These are phyloP conservation scores for Pichia sp. DNA, from an alignment of 1,139 yeast species.

Conservation along the genomic window DNA sequence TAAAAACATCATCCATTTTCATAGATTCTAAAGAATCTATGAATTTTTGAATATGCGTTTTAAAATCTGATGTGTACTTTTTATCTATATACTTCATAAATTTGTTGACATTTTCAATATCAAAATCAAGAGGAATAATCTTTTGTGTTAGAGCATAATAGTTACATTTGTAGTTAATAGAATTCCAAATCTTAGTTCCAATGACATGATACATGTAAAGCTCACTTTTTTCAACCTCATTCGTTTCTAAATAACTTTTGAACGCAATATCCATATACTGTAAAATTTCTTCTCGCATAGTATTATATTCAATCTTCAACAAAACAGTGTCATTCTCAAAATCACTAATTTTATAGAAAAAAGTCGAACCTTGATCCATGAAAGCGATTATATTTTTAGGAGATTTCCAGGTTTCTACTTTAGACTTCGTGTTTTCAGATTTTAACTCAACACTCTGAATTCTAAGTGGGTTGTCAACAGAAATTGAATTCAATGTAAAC, in stretches of 20 bases:
- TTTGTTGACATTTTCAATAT: constrained; percentile 11
- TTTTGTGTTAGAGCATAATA: constrained; percentile 33
- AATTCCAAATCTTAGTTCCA: constrained; percentile 27
- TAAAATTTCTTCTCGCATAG: constrained; percentile 39
- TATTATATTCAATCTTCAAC: constrained; percentile 40
- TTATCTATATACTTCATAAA: constrained; percentile 1
- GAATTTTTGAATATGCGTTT: background rate
- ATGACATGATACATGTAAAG: constrained; percentile 24
- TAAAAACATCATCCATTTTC: constrained; percentile 6
- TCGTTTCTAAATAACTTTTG: constrained; percentile 5
- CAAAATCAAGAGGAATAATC: constrained; percentile 27
- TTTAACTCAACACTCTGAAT: constrained; percentile 39
- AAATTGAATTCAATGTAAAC: constrained; percentile 59
- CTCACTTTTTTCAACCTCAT: constrained; percentile 1
- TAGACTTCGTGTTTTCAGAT: constrained; percentile 28
- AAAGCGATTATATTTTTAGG: constrained; percentile 41
- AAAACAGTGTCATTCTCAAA: constrained; percentile 35
- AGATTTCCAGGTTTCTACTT: constrained; percentile 23
- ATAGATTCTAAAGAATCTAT: constrained; percentile 1
- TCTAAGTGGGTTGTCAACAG: constrained; percentile 47
- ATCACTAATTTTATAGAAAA: constrained; percentile 47
- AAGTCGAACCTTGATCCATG: constrained; percentile 63
- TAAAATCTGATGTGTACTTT: background rate
- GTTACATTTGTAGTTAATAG: constrained; percentile 34
- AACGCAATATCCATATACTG: constrained; percentile 19